These are phyloP conservation scores for Volvariella surrecta DNA, from an alignment of 1,284 basidiomycete genomes.

Conservation along the genomic window DNA sequence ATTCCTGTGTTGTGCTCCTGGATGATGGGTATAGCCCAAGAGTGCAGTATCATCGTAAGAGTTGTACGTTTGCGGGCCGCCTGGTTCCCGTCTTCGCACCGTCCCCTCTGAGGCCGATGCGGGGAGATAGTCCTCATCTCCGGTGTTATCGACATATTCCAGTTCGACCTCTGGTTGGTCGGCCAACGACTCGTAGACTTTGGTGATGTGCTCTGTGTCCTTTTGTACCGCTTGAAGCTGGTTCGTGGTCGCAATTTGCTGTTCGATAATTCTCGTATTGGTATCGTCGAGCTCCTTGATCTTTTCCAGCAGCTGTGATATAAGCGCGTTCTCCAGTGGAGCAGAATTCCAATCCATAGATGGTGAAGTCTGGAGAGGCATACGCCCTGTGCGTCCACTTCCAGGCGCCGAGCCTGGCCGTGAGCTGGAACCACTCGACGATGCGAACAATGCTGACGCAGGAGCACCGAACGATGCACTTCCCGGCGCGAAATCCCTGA, in stretches of 20 bases:
- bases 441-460: conserved; percentile 16
- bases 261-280: conserved; percentile 59
- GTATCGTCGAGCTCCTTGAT: conserved; percentile 73
- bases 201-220: conserved; percentile 62
- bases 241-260: conserved; percentile 53
- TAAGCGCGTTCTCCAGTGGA: conserved; percentile 42
- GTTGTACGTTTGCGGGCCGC: conserved; percentile 18
- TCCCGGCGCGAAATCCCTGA: conserved; percentile 58
- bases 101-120: conserved; percentile 17
- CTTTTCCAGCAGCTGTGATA: conserved; percentile 68
- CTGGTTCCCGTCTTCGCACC: conserved; percentile 30
- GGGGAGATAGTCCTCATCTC: conserved; percentile 15
- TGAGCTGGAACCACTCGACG: conserved; percentile 14
- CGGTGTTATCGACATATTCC: conserved; percentile 11
- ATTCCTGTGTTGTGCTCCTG: conserved; percentile 16
- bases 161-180: conserved; percentile 33
- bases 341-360: not conserved
- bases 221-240: conserved; percentile 60
- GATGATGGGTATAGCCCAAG: too few relatives aligned
- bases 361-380: conserved; percentile 13
- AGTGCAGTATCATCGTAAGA: not conserved
- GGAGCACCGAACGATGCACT: conserved; percentile 29
- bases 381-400: not conserved
- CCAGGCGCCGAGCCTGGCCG: conserved; percentile 5
- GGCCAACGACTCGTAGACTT: conserved; percentile 63